Conservation (phyloP, 306 rosid genomes). For the Leucaena leucocephala region DNA sequence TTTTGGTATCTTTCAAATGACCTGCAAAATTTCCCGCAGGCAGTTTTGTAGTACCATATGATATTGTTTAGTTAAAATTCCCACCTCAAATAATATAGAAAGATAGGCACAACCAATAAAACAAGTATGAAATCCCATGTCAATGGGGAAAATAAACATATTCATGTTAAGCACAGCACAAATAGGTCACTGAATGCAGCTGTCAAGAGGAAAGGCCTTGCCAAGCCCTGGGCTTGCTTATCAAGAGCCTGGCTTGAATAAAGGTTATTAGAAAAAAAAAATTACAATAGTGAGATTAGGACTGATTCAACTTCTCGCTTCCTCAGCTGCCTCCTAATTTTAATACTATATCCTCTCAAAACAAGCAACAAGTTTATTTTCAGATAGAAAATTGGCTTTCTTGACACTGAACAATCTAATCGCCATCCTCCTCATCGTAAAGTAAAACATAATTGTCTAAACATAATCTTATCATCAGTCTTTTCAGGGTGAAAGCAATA, state of each 20-base stretch:
- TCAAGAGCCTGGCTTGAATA: background rate
- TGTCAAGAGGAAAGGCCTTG: background rate
- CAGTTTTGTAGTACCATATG: background rate
- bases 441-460: background rate
- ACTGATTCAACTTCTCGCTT: background rate
- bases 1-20: background rate
- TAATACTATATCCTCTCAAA: constrained; percentile 20
- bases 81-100: background rate
- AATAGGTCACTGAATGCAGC: background rate
- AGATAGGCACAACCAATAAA: background rate
- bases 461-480: constrained; percentile 21
- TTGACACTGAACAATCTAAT: constrained; percentile 25
- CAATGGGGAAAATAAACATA: background rate
- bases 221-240: background rate
- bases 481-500: constrained; percentile 16
- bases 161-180: background rate
- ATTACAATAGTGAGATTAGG: background rate
- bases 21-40: background rate
- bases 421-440: constrained; percentile 21
- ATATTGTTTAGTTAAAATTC: background rate
- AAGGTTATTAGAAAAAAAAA: background rate
- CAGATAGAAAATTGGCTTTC: constrained; percentile 18
- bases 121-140: background rate
- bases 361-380: constrained; percentile 13
- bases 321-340: constrained; percentile 1